Conservation (phyloP, 345 rosid genomes). For the Kernera saxatilis region DNA sequence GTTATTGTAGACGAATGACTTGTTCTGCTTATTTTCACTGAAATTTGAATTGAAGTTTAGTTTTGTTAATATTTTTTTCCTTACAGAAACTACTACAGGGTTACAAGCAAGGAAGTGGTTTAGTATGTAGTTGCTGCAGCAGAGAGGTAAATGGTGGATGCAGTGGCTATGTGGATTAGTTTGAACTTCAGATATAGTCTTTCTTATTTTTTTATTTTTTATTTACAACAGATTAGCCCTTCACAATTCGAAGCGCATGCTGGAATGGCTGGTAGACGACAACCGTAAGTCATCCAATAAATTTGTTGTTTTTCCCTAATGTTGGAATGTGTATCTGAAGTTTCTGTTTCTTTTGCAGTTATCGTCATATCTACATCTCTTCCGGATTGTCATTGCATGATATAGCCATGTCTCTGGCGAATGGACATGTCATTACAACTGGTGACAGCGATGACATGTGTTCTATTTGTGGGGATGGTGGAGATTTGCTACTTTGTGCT, state of each 20-base stretch:
- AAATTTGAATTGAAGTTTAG: neutral
- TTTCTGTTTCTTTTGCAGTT: slow-evolving; percentile 42
- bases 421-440: slow-evolving; percentile 65
- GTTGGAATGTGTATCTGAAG: slow-evolving; percentile 6
- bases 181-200: neutral
- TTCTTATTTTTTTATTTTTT: neutral
- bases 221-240: slow-evolving; percentile 74
- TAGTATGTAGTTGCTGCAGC: slow-evolving; percentile 77
- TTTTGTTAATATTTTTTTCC: neutral
- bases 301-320: slow-evolving; percentile 11
- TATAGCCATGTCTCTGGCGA: slow-evolving; percentile 76
- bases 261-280: slow-evolving; percentile 99
- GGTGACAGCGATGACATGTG: slow-evolving; percentile 89
- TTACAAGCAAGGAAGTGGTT: slow-evolving; percentile 83
- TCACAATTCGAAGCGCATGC: slow-evolving; percentile 99
- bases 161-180: neutral
- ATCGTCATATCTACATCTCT: slow-evolving; percentile 82
- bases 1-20: neutral
- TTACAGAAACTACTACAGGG: slow-evolving; percentile 66
- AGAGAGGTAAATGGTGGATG: slow-evolving; percentile 50
- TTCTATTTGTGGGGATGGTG: slow-evolving; percentile 81
- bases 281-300: slow-evolving; percentile 68
- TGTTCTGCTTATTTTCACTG: neutral
- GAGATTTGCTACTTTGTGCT: slow-evolving; percentile 65
- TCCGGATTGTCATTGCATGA: slow-evolving; percentile 89